phyloP scores from a whole-genome alignment of 345 rosid species.

The Heritiera littoralis region DNA sequence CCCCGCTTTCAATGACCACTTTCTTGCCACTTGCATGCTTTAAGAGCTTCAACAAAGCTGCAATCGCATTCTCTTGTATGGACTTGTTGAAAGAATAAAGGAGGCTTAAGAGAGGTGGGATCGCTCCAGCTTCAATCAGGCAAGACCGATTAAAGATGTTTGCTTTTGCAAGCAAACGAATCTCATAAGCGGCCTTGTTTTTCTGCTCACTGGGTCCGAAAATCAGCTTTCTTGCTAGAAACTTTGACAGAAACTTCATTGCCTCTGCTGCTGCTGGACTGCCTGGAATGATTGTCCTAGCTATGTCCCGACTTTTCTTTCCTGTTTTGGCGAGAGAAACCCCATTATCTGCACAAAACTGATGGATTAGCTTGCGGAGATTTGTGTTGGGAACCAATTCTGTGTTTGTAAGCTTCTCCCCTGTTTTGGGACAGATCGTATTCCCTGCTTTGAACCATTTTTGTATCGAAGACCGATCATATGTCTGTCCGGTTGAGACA shows the following conservation, averaged over 20 bases:
- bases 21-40: slow-evolving; percentile 60
- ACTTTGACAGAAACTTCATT: slow-evolving; percentile 44
- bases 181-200: slow-evolving; percentile 64
- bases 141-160: slow-evolving; percentile 60
- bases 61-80: slow-evolving; percentile 59
- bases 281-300: slow-evolving; percentile 48
- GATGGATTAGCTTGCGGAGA: slow-evolving; percentile 60
- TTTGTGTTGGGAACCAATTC: slow-evolving; percentile 60
- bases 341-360: slow-evolving; percentile 52
- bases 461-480: slow-evolving; percentile 77
- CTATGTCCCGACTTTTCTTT: slow-evolving; percentile 39
- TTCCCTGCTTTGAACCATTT: slow-evolving; percentile 85
- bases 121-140: slow-evolving; percentile 60
- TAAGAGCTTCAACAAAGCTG: slow-evolving; percentile 69
- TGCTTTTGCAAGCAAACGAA: slow-evolving; percentile 63
- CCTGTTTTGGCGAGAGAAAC: slow-evolving; percentile 39
- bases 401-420: slow-evolving; percentile 53
- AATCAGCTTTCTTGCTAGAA: slow-evolving; percentile 53
- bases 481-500: slow-evolving; percentile 79
- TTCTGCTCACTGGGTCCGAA: slow-evolving; percentile 55
- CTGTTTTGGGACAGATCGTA: slow-evolving; percentile 73
- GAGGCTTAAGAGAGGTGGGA: slow-evolving; percentile 54
- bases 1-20: slow-evolving; percentile 54
- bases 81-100: slow-evolving; percentile 31
- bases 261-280: slow-evolving; percentile 58